Percentiles rank a stretch among this genome's conserved stretches.
Evolutionary conservation across 129 eudicot genomes (phyloP).

Genomic region (Pulicaria dysenterica): DNA sequence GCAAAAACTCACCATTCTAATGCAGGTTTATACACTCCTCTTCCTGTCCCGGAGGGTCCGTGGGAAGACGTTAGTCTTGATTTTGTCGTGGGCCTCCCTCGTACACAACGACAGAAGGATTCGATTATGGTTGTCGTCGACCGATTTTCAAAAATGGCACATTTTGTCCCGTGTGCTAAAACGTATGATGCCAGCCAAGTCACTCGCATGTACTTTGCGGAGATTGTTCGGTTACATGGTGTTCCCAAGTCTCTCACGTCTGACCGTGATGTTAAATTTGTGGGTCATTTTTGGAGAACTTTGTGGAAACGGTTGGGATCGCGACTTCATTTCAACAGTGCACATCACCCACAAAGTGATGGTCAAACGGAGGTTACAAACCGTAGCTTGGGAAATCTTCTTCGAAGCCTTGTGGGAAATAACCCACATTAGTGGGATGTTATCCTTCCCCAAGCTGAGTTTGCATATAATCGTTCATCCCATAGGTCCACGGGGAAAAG

Average conservation of each 20-base stretch:
- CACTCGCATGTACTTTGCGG: neutral
- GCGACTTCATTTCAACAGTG: neutral
- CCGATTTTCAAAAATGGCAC: neutral
- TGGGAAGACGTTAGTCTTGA: constrained; percentile 3
- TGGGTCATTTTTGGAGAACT: neutral
- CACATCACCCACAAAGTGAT: neutral
- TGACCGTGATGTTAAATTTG: constrained; percentile 1
- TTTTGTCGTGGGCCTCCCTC: neutral
- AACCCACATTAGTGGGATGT: neutral
- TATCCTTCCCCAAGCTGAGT: neutral
- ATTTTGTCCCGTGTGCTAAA: neutral
- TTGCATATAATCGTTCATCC: neutral
- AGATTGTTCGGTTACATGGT: neutral
- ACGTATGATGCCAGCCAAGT: neutral
- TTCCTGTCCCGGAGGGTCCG: neutral
- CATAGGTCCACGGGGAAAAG: neutral
- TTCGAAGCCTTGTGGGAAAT: neutral
- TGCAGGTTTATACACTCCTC: neutral
- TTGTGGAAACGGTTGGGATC: neutral
- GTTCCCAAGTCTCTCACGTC: neutral
- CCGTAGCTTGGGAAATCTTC: neutral
- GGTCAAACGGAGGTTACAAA: constrained; percentile 11
- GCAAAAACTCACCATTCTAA: neutral
- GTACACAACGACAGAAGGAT: neutral
- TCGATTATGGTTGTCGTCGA: constrained; percentile 1